Conservation (phyloP, 805 yeast genomes). For the Dipodascus albidus region DNA sequence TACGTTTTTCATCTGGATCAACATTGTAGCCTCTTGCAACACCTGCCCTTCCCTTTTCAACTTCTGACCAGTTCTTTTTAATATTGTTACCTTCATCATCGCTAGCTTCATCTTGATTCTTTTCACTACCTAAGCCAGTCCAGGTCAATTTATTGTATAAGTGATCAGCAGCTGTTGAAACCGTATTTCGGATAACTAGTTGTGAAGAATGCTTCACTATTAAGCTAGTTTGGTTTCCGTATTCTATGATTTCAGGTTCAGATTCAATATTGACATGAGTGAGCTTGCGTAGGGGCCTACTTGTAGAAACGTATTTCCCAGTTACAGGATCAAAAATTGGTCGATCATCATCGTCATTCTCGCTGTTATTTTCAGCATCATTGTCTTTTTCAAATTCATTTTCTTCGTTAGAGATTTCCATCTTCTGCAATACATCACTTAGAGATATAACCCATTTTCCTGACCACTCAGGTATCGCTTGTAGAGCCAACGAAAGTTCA, state of each 20-base stretch:
- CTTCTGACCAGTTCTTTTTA: constrained; percentile 27
- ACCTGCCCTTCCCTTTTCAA: constrained; percentile 78
- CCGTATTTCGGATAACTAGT: constrained; percentile 62
- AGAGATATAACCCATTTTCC: constrained; percentile 90
- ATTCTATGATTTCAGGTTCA: constrained; percentile 23
- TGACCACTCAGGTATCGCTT: constrained; percentile 72
- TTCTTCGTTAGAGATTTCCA: constrained; percentile 19
- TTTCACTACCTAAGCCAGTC: constrained; percentile 88
- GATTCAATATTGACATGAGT: constrained; percentile 54
- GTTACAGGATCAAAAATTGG: constrained; percentile 88
- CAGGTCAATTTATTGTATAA: constrained; percentile 59
- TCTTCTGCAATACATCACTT: constrained; percentile 36
- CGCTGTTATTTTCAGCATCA: constrained; percentile 39
- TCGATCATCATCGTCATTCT: constrained; percentile 39
- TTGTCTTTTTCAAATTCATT: constrained; percentile 15
- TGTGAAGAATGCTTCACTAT: constrained; percentile 42
- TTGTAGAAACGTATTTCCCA: constrained; percentile 55
- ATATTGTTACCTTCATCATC: constrained; percentile 38
- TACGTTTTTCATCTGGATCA: constrained; percentile 4
- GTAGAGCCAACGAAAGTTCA: constrained; percentile 73
- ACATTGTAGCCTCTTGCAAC: constrained; percentile 72
- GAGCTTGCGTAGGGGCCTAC: constrained; percentile 63
- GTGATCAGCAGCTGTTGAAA: constrained; percentile 76
- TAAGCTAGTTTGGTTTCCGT: constrained; percentile 20
- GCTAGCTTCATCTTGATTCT: constrained; percentile 27